phyloP scores from a whole-genome alignment of 768 basidiomycete species.

The Naganishia vishniacii region DNA sequence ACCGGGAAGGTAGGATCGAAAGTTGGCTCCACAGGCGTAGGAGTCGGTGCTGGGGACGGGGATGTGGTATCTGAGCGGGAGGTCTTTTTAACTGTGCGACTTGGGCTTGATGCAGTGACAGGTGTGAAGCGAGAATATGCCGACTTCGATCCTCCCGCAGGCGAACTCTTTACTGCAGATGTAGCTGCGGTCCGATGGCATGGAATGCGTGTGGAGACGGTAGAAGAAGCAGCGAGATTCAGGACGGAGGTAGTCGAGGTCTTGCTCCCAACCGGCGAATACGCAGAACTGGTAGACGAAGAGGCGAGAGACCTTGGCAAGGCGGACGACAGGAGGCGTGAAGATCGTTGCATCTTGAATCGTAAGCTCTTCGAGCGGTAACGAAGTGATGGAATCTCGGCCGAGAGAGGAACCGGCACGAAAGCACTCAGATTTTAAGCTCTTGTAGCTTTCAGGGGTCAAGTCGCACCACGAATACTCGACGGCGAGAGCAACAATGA shows the following conservation, averaged over 20 bases:
- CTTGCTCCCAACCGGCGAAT: no score
- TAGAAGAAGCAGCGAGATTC: neutral
- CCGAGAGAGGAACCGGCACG: no score
- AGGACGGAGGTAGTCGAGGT: no score
- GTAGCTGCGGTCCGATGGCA: neutral
- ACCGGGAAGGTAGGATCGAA: slow-evolving; percentile 17
- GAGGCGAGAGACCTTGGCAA: neutral
- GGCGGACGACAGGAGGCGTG: neutral
- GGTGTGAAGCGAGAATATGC: neutral
- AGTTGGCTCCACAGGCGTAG: neutral
- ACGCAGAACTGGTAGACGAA: neutral
- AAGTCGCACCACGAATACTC: no score
- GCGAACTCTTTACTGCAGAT: neutral
- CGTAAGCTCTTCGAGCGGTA: no score
- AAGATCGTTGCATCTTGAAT: neutral
- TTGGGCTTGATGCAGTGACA: neutral
- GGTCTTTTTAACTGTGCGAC: neutral
- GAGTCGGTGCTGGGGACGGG: neutral
- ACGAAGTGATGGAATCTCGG: no score
- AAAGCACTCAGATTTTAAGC: no score
- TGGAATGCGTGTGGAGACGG: neutral
- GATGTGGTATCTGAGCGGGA: neutral
- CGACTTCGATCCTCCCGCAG: neutral
- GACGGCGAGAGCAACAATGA: no score
- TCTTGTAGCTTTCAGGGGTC: no score